Evolutionary conservation across 2,329 filamentous ascomycete species (phyloP).

Genomic region (Aspergillus hiratsukae): DNA sequence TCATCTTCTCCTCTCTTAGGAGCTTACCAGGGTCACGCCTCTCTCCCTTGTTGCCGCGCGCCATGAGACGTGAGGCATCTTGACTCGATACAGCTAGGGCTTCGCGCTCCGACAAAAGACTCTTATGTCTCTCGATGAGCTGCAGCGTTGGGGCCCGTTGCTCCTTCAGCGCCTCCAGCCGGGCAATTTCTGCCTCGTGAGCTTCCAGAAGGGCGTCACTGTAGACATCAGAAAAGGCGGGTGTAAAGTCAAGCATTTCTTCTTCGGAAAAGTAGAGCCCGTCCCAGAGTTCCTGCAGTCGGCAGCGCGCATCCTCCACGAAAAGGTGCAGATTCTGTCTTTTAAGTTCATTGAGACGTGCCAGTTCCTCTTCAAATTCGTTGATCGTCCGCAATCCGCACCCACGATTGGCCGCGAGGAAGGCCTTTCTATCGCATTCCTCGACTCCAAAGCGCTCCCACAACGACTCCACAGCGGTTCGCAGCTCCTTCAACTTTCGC

Average conservation of each 20-base stretch:
- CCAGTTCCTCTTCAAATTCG: conserved; percentile 89
- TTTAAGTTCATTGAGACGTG: conserved; percentile 84
- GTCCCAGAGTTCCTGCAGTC: conserved; percentile 94
- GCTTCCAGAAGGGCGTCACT: conserved; percentile 92
- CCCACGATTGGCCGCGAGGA: conserved; percentile 81
- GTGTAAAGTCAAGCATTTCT: conserved; percentile 97
- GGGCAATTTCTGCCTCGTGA: conserved; percentile 83
- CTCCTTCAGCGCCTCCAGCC: conserved; percentile 76
- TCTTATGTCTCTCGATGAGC: conserved; percentile 77
- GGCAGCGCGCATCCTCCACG: conserved; percentile 86
- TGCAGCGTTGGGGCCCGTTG: conserved; percentile 80
- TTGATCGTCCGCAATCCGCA: conserved; percentile 90
- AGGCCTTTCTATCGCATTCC: conserved; percentile 74
- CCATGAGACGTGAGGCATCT: conserved; percentile 89
- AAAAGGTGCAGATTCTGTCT: conserved; percentile 92
- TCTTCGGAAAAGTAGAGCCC: conserved; percentile 91
- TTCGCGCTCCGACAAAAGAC: conserved; percentile 77
- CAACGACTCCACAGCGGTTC: conserved; percentile 70
- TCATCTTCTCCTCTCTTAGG: conserved; percentile 94
- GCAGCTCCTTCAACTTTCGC: conserved; percentile 70
- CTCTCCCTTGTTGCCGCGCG: conserved; percentile 87
- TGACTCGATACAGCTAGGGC: conserved; percentile 87
- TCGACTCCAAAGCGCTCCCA: conserved; percentile 88
- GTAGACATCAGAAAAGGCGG: conserved; percentile 94
- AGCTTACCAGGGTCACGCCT: conserved; percentile 91